phyloP scores from a whole-genome alignment of 2,329 filamentous ascomycete species.

The Ceratocystis eucalypticola region DNA sequence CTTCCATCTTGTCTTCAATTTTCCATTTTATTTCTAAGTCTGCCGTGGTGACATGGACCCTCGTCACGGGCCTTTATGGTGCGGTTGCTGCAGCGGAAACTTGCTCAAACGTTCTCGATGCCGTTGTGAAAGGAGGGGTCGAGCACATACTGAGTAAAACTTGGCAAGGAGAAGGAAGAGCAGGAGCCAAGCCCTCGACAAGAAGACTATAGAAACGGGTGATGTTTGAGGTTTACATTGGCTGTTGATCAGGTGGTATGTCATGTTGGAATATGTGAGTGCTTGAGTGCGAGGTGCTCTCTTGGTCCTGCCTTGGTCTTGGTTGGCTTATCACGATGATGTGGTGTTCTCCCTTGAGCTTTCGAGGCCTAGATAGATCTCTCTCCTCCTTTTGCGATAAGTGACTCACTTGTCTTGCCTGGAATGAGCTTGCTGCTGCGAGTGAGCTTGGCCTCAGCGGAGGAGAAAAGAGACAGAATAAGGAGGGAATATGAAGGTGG shows the following conservation, averaged over 20 bases:
- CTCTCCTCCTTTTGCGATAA: neutral
- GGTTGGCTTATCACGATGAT: neutral
- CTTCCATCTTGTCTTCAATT: too few relatives aligned
- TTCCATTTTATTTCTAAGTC: too few relatives aligned
- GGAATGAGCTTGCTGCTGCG: neutral
- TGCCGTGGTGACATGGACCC: neutral
- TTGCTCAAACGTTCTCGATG: slow-evolving; percentile 23
- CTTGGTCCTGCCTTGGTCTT: neutral
- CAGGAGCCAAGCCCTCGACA: neutral
- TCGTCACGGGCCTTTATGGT: slow-evolving; percentile 2
- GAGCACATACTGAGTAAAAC: too few relatives aligned
- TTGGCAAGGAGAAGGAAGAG: neutral
- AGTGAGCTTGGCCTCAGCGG: neutral
- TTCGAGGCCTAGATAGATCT: neutral
- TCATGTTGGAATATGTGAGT: neutral
- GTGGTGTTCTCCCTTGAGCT: neutral
- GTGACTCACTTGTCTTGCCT: neutral
- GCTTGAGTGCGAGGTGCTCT: neutral
- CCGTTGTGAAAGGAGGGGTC: neutral
- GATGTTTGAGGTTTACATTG: neutral
- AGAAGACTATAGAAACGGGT: neutral
- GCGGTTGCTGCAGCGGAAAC: slow-evolving; percentile 19
- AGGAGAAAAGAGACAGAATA: neutral
- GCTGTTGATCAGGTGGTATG: too few relatives aligned
- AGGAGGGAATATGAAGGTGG: neutral